Conservation (phyloP, 108 stramenopile genomes). For the Discostella stelligeroides region DNA sequence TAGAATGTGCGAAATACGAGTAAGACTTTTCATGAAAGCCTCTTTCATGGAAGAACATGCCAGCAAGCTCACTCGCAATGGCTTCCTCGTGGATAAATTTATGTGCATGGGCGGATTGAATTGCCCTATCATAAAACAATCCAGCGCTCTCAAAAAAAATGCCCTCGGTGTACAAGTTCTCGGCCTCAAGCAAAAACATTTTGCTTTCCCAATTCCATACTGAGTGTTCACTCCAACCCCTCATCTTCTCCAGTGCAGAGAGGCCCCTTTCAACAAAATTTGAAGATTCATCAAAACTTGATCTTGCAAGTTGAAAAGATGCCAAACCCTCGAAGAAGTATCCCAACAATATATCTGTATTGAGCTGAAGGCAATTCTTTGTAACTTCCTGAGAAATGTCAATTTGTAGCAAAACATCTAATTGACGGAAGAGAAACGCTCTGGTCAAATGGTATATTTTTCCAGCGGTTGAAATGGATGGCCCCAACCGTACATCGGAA, state of each 20-base stretch:
- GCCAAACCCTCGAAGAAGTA: slow-evolving; percentile 19
- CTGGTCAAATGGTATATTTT: slow-evolving; percentile 6
- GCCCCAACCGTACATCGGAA: neutral
- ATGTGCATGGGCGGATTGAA: slow-evolving; percentile 10
- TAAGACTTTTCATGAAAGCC: neutral
- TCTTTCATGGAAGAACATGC: neutral
- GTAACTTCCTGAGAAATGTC: neutral
- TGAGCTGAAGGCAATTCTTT: neutral
- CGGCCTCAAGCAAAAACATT: slow-evolving; percentile 9
- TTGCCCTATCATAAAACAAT: neutral
- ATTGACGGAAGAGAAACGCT: slow-evolving; percentile 10
- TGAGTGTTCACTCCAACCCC: neutral
- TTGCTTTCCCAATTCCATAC: slow-evolving; percentile 19
- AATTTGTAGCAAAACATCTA: neutral
- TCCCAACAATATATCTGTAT: neutral
- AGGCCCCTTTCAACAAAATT: neutral
- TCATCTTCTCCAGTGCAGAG: neutral
- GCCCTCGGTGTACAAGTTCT: slow-evolving; percentile 10
- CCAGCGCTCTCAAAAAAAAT: neutral
- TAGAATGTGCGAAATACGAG: neutral
- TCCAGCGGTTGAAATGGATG: neutral
- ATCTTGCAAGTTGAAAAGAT: slow-evolving; percentile 8
- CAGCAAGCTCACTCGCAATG: slow-evolving; percentile 2
- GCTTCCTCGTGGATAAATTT: slow-evolving; percentile 1
- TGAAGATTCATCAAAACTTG: neutral